These are phyloP conservation scores for Suillus alpinus DNA, from an alignment of 768 basidiomycete species.

Conservation along the genomic window DNA sequence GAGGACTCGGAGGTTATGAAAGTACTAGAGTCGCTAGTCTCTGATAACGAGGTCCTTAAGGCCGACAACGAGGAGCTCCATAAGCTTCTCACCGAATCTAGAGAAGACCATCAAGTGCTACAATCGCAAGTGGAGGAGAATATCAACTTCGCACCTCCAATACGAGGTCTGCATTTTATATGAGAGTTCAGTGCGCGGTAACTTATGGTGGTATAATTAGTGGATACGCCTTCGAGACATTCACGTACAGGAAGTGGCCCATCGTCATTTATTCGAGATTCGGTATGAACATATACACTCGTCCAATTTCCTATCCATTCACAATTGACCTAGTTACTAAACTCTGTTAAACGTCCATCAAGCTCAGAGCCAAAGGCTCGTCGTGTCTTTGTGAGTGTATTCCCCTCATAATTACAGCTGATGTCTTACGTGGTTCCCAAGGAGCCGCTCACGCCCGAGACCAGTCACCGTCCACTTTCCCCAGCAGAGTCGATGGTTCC, in stretches of 20 bases:
- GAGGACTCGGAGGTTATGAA: conserved; percentile 61
- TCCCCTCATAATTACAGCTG: no score
- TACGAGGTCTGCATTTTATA: conserved; percentile 36
- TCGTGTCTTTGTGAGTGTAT: conserved; percentile 32
- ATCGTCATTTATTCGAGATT: conserved; percentile 42
- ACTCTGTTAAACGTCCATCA: conserved; percentile 28
- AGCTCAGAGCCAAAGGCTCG: conserved; percentile 34
- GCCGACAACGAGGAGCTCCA: conserved; percentile 81
- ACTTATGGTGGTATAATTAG: conserved; percentile 14
- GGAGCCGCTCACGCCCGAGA: conserved; percentile 48
- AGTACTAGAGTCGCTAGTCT: conserved; percentile 81
- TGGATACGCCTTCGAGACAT: conserved; percentile 36
- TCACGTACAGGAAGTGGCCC: conserved; percentile 44
- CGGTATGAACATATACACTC: conserved; percentile 34
- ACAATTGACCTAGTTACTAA: conserved; percentile 21
- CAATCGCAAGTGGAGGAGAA: conserved; percentile 79
- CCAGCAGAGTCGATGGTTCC: conserved; percentile 34
- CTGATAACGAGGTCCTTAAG: conserved; percentile 80
- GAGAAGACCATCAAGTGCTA: conserved; percentile 69
- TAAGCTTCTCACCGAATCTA: conserved; percentile 65
- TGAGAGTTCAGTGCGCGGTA: neutral
- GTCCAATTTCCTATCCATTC: conserved; percentile 25
- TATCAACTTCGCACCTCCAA: conserved; percentile 45
- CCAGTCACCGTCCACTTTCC: conserved; percentile 40
- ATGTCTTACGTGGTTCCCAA: conserved; percentile 10